Conservation (phyloP, 805 yeast species). For the Teunomyces funiuensis region DNA sequence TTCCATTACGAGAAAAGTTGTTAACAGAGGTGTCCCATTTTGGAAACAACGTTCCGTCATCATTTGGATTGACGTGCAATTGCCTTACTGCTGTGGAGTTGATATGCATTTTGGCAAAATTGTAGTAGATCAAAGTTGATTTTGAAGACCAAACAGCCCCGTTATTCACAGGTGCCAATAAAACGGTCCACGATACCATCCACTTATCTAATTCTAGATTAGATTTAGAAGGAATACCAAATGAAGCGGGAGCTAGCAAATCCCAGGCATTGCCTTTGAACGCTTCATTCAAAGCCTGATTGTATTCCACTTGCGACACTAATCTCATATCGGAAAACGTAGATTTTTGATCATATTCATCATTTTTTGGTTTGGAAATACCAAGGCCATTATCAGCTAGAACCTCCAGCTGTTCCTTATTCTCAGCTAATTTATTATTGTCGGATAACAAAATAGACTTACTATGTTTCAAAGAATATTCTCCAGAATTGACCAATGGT, state of each 20-base stretch:
- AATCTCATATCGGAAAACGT: constrained; percentile 51
- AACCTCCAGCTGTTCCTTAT: background rate
- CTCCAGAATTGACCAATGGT: constrained; percentile 51
- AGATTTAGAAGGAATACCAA: constrained; percentile 68
- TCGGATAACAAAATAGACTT: constrained; percentile 33
- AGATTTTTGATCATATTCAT: constrained; percentile 12
- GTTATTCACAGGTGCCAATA: constrained; percentile 58
- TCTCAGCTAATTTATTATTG: constrained; percentile 5
- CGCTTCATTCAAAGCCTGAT: constrained; percentile 59
- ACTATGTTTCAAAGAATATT: constrained; percentile 44
- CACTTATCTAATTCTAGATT: constrained; percentile 69
- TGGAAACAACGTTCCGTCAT: constrained; percentile 29
- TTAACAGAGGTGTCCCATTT: constrained; percentile 24
- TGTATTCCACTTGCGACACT: constrained; percentile 67
- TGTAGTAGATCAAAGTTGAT: constrained; percentile 66
- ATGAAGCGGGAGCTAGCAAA: constrained; percentile 54
- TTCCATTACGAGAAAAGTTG: background rate
- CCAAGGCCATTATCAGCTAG: background rate
- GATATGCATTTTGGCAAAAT: constrained; percentile 74
- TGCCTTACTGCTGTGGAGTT: constrained; percentile 52
- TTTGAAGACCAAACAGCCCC: constrained; percentile 65
- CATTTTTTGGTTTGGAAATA: constrained; percentile 7
- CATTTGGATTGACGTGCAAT: constrained; percentile 31
- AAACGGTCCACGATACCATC: constrained; percentile 81
- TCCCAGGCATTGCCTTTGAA: constrained; percentile 63